Evolutionary conservation across 169 alveolate genomes (phyloP).

Genomic region (Cryptosporidium andersoni): DNA sequence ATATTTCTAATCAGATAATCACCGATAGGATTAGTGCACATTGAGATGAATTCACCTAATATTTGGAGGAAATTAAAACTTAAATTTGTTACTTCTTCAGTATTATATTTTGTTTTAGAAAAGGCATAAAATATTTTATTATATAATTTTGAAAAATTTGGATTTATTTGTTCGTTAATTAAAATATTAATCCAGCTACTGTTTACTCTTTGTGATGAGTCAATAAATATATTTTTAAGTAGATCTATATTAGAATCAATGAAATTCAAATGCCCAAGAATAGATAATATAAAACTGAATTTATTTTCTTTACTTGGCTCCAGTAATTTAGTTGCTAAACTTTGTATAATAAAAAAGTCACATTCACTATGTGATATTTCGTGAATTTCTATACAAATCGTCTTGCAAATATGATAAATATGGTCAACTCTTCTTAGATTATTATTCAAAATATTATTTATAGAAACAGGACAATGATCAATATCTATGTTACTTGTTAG

Average conservation of each 20-base stretch:
- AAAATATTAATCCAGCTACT: conserved; percentile 21
- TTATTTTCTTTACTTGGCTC: neutral
- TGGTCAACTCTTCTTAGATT: conserved; percentile 57
- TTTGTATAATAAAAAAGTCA: conserved; percentile 20
- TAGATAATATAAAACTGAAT: conserved; percentile 8
- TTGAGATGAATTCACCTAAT: conserved; percentile 39
- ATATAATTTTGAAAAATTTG: conserved; percentile 11
- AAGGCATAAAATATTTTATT: neutral
- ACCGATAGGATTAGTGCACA: conserved; percentile 39
- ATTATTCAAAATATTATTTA: conserved; percentile 4
- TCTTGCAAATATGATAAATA: conserved; percentile 64
- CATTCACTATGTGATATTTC: conserved; percentile 16
- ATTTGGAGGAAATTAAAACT: conserved; percentile 32
- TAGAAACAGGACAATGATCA: conserved; percentile 39
- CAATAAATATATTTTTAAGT: conserved; percentile 29
- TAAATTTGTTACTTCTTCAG: conserved; percentile 8
- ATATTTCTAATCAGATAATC: conserved; percentile 13
- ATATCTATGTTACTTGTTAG: conserved; percentile 27
- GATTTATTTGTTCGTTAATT: neutral
- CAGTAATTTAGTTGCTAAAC: conserved; percentile 14
- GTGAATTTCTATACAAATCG: conserved; percentile 41
- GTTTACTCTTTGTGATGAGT: neutral
- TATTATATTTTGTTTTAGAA: neutral
- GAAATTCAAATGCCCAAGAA: neutral
- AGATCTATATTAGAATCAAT: conserved; percentile 27